These are phyloP conservation scores for Drechslerella coelobrocha DNA, from an alignment of 2,329 filamentous ascomycete genomes.

Conservation along the genomic window DNA sequence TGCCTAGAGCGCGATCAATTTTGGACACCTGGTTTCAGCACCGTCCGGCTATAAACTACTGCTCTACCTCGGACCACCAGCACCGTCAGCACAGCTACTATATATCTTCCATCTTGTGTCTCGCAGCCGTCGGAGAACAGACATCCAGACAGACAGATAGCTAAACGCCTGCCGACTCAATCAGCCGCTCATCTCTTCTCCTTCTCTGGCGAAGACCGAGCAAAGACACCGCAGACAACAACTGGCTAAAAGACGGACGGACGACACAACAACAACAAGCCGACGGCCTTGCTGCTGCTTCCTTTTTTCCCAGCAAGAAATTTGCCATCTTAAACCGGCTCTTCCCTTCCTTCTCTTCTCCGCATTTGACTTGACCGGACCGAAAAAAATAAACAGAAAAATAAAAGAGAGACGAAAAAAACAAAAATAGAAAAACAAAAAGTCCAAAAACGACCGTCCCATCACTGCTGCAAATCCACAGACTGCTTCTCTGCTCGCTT, in stretches of 20 bases:
- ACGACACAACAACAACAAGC: conserved; percentile 20
- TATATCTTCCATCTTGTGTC: too few species aligned
- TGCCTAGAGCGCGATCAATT: background rate
- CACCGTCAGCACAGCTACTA: too few species aligned
- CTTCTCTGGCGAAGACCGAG: too few species aligned
- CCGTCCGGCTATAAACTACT: background rate
- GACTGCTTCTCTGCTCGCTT: conserved; percentile 6
- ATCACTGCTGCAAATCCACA: conserved; percentile 24
- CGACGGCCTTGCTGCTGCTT: conserved; percentile 3
- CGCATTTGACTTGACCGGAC: conserved; percentile 41
- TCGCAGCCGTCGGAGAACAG: too few species aligned
- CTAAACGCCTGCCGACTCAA: background rate
- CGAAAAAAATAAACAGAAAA: background rate
- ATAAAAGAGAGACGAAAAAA: too few species aligned
- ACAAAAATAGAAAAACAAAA: too few species aligned
- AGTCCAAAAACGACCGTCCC: background rate
- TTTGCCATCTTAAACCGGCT: conserved; percentile 23
- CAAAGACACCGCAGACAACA: background rate
- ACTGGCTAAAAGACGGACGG: background rate
- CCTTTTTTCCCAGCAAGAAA: conserved; percentile 26
- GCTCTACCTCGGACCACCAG: too few species aligned
- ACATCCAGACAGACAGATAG: too few species aligned
- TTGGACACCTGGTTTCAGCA: conserved; percentile 1
- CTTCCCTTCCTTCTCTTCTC: conserved; percentile 23
- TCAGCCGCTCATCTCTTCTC: background rate